Evolutionary conservation across 306 rosid species (phyloP).

Genomic region (Adenanthera pavonina): DNA sequence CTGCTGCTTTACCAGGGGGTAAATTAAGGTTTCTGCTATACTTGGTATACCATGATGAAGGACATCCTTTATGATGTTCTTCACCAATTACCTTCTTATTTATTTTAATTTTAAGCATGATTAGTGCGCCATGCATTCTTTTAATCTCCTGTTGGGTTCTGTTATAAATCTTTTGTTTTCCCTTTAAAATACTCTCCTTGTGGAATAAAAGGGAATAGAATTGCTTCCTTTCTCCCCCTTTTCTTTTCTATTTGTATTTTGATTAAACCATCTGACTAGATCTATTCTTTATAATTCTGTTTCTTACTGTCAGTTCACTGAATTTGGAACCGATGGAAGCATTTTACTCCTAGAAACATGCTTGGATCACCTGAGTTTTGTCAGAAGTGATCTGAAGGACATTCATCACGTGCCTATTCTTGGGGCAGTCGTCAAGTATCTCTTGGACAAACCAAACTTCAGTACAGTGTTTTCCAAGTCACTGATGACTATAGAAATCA

Average conservation of each 20-base stretch:
- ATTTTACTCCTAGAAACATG: conserved; percentile 82
- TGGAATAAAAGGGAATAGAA: conserved; percentile 9
- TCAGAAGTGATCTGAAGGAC: conserved; percentile 58
- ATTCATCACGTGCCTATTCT: conserved; percentile 58
- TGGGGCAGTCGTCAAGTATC: conserved; percentile 64
- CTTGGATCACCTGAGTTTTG: conserved; percentile 66
- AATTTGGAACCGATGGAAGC: conserved; percentile 82
- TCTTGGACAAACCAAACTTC: conserved; percentile 82
- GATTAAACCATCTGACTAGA: conserved; percentile 27
- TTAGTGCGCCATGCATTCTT: conserved; percentile 18
- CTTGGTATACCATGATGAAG: neutral
- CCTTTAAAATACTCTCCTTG: neutral
- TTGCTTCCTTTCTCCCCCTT: conserved; percentile 9
- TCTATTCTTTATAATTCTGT: conserved; percentile 31
- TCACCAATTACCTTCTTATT: neutral
- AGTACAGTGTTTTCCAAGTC: conserved; percentile 83
- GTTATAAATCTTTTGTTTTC: neutral
- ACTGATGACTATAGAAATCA: conserved; percentile 65
- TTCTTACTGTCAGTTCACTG: conserved; percentile 65
- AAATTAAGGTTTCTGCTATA: neutral
- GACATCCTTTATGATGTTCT: neutral
- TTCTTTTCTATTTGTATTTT: conserved; percentile 3
- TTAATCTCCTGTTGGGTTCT: neutral
- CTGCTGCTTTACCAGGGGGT: neutral
- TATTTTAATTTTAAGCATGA: neutral